Base-by-base conservation (phyloP, 164 flowering plant species). In the Sedum album region DNA sequence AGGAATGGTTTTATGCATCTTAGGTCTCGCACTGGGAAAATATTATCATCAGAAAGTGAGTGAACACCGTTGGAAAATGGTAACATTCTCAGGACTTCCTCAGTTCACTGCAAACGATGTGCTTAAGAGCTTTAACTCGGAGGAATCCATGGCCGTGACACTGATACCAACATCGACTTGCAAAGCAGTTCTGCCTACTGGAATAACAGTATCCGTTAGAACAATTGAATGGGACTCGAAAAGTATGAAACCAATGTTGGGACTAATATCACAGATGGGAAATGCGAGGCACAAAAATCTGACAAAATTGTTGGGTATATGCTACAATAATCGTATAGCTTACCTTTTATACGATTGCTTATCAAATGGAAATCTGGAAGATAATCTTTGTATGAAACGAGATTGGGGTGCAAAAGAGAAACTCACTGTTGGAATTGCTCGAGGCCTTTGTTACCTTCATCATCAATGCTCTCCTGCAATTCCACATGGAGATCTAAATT, bases 401-500 rank as follows among this genome's bases (percentile, higher is more conserved):
- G 89, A 86, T 42, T 91, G 97, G 97, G 73, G 65, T 61, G 67
- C 82, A 31, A 91, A 93, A 76, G 76, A 72, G 60, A 88, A 70
- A 71, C 70, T 84, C 39, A 76, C 88, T 49, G 65, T 78, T 21
- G 89, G 91, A 33, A 73, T 91, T 70, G 97, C 96, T 1, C 88
- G 78, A 75, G 98, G 93, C 28, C 85, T 93, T 17, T 76, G 84
- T 69, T 84, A 83, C 78, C 96, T 93, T 72, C 98, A 93, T 77
- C 93, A 91, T 80, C 87, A 89, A 23, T 93, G 94, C 51, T 74
- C 68, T 75, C 97, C 98, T 8, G 84, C 94, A 21, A 84, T 93
- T 72, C 85, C 98, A 15, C 98, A 93, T 76, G 98, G 98, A 67
- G 90, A 91, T 79, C 55, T 93, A 74, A 88, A 78, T 78, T 69